Evolutionary conservation across 768 basidiomycete genomes (phyloP).

Genomic region (Russula olivacea): DNA sequence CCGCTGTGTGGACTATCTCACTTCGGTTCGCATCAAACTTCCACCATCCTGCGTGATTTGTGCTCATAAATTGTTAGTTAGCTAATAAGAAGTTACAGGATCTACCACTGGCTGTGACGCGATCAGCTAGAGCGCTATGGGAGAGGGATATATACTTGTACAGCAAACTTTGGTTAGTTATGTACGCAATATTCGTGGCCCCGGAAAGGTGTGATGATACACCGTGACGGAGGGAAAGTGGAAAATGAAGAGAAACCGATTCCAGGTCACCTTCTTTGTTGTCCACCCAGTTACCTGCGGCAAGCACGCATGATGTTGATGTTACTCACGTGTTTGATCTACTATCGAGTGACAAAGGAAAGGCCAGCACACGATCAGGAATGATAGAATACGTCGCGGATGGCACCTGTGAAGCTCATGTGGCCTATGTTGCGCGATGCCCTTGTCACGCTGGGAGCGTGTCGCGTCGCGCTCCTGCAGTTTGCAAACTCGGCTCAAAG

Average conservation of each 20-base stretch:
- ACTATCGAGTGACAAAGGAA: not conserved
- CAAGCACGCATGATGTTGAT: too few species aligned
- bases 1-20: too few species aligned
- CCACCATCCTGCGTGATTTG: not conserved
- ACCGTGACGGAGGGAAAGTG: not conserved
- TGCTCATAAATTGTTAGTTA: not conserved
- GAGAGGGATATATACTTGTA: not conserved
- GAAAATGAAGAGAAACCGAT: not conserved
- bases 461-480: constrained; percentile 7
- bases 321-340: not conserved
- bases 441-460: constrained; percentile 1
- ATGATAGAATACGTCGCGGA: constrained; percentile 2
- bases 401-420: constrained; percentile 1
- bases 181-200: not conserved
- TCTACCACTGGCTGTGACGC: not conserved
- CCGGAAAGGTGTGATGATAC: not conserved
- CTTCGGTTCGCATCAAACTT: too few species aligned
- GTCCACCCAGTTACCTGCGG: too few species aligned
- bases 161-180: not conserved
- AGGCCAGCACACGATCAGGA: not conserved
- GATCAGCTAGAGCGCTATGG: not conserved
- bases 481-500: not conserved
- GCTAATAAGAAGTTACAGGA: constrained; percentile 1
- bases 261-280: not conserved
- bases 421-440: constrained; percentile 3